A percentile compares a stretch with the other conserved stretches of the same genome.
These are phyloP conservation scores for Fusarium acutatum DNA, from an alignment of 2,329 filamentous ascomycete species.

Conservation along the genomic window DNA sequence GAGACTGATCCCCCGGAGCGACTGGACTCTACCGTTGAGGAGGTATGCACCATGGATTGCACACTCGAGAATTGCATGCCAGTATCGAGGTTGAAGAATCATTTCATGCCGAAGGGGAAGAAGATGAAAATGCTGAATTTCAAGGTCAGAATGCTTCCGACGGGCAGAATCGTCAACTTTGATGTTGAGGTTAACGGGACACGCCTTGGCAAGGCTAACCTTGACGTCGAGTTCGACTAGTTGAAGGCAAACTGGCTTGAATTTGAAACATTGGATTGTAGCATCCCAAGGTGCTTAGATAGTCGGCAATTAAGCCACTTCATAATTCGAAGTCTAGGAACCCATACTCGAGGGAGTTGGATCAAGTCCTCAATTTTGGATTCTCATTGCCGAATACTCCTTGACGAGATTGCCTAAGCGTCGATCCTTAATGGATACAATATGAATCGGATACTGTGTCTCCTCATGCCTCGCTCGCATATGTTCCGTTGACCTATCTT, in stretches of 20 bases:
- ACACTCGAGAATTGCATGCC: neutral
- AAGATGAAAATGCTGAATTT: neutral
- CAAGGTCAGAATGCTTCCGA: neutral
- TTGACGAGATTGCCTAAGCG: neutral
- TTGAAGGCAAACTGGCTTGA: rapidly evolving
- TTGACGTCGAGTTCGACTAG: neutral
- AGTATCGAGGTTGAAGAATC: neutral
- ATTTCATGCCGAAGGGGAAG: neutral
- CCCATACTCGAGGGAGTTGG: neutral
- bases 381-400: neutral
- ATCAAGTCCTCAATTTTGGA: neutral
- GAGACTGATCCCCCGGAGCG: neutral
- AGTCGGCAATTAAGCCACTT: neutral
- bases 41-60: neutral
- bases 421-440: neutral
- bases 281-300: neutral
- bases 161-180: neutral
- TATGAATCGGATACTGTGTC: neutral
- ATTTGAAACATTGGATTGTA: neutral
- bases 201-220: neutral
- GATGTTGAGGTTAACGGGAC: neutral
- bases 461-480: neutral
- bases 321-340: neutral
- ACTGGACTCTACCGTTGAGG: neutral
- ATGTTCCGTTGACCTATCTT: neutral